Conservation (phyloP, 345 rosid species). For the Eucalyptus grandis region DNA sequence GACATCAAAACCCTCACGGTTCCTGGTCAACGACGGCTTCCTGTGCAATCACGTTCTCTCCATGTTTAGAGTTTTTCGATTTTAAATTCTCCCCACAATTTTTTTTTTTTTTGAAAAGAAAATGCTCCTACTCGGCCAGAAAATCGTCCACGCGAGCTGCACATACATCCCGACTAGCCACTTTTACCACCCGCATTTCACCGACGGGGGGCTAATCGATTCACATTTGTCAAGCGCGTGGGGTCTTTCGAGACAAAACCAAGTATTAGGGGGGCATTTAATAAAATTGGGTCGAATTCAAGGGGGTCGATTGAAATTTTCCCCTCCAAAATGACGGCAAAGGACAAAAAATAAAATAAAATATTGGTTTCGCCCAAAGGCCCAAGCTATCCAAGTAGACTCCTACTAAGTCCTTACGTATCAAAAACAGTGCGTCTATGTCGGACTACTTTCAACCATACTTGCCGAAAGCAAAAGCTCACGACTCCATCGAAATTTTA, state of each 20-base stretch:
- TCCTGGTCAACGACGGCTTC: background rate
- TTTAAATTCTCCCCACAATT: background rate
- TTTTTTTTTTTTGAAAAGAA: background rate
- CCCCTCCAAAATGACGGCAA: background rate
- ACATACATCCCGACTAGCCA: background rate
- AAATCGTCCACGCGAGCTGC: background rate
- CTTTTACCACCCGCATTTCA: background rate
- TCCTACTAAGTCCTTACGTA: background rate
- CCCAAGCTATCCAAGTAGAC: background rate
- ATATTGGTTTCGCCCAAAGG: background rate
- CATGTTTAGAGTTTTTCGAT: background rate
- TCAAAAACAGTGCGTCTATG: background rate
- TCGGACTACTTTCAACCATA: background rate
- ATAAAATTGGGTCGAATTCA: background rate
- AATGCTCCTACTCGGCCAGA: background rate
- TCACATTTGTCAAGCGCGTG: background rate
- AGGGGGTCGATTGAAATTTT: background rate
- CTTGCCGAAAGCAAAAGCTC: background rate
- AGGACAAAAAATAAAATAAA: background rate
- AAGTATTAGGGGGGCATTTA: background rate
- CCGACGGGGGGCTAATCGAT: background rate
- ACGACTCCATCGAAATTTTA: background rate
- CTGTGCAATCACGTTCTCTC: background rate
- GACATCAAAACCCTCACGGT: background rate
- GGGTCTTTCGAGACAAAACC: background rate